A percentile compares a stretch with the other conserved stretches of the same genome.
These are phyloP conservation scores for Rossbeevera mucosa DNA, from an alignment of 768 basidiomycete species.

Conservation along the genomic window DNA sequence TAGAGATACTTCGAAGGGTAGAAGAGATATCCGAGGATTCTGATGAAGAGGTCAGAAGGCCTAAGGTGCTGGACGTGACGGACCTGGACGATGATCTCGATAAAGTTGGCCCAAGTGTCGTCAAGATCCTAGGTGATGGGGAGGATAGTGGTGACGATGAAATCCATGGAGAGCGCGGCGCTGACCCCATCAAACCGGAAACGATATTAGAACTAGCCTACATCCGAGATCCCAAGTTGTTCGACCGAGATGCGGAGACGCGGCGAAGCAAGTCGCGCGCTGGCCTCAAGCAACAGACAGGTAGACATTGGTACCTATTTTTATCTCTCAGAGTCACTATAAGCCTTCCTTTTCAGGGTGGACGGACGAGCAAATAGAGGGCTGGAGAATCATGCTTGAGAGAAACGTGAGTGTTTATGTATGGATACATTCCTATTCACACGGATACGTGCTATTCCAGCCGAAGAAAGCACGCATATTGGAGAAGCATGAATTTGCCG, in stretches of 20 bases:
- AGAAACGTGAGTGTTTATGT: constrained; percentile 58
- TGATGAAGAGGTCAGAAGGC: constrained; percentile 46
- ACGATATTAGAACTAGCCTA: constrained; percentile 75
- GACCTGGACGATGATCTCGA: constrained; percentile 56
- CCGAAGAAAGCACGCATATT: constrained; percentile 72
- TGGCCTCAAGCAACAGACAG: constrained; percentile 66
- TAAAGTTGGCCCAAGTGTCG: constrained; percentile 34
- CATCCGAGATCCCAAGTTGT: constrained; percentile 66
- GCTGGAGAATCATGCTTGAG: constrained; percentile 89
- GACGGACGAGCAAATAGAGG: constrained; percentile 85
- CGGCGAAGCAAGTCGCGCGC: constrained; percentile 62
- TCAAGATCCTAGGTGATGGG: constrained; percentile 59
- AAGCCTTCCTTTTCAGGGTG: constrained; percentile 43
- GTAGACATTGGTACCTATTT: constrained; percentile 31
- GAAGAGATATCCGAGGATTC: constrained; percentile 62
- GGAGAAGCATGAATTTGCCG: constrained; percentile 71
- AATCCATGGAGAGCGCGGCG: constrained; percentile 25
- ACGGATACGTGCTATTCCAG: constrained; percentile 30
- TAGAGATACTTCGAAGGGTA: constrained; percentile 72
- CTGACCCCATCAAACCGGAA: constrained; percentile 40
- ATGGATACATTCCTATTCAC: constrained; percentile 9
- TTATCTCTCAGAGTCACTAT: not conserved
- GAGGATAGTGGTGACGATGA: constrained; percentile 41
- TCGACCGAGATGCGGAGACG: constrained; percentile 72
- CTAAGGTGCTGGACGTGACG: constrained; percentile 22